Evolutionary conservation across 306 rosid species (phyloP), one percentile per base, ranked within the genome.

Genomic region (Ziziphus jujuba): DNA sequence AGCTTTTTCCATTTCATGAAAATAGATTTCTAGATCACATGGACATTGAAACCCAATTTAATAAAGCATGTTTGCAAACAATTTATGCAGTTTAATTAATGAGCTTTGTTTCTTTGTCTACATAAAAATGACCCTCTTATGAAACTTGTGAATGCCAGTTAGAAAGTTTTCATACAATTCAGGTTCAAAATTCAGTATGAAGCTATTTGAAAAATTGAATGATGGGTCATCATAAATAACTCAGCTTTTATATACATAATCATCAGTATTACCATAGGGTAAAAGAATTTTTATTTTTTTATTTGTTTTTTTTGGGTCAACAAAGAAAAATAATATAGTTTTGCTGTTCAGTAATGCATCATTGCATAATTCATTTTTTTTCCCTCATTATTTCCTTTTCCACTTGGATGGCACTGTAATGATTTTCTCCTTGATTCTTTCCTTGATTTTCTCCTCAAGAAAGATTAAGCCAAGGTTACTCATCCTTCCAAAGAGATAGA

Each of bases 391-490:
- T 50, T 34, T 59, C 67, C 48, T 15, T 48, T 47, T 14, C 59
- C 66, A 36, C 43, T 61, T 63, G 44, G 31, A 50, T 23, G 34
- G 10, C 31, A 60, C 61, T 12, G 2, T 2, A 23, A 50, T 17
- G 23, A 70, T 55, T 23, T 34, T 16, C 28, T 61, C 75, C 75
- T 38, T 52, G 45, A 71, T 25, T 34, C 28, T 61, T 71, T 71
- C 56, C 75, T 71, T 71, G 75, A 71, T 71, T 71, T 71, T 31
- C 62, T 61, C 68, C 14, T 53, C 9, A 35, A 50, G 25, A 35
- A 19, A 47, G 0, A 61, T 23, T 1, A 62, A 23, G 16, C 4
- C 0, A 28, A 12, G 36, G 23, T 40, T 22, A 38, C 7, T 23
- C 15, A 23, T 12, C 33, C 44, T 7, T 9, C 73, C 14, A 31